phyloP scores from a whole-genome alignment of 2,329 filamentous ascomycete genomes.

The Rhynchosporium graminicola region DNA sequence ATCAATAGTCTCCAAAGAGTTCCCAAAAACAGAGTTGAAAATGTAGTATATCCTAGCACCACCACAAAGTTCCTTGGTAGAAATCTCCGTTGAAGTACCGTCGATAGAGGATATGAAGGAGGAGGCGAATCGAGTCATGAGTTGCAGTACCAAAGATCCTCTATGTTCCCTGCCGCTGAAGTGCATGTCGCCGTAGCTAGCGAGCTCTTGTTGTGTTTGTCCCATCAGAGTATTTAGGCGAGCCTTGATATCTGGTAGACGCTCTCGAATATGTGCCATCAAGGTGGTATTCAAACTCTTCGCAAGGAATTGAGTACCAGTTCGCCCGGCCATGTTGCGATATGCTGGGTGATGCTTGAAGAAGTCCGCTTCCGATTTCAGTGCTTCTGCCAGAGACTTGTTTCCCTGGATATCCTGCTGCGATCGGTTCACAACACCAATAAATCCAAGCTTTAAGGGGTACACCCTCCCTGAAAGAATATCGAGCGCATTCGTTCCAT shows the following conservation, averaged over 20 bases:
- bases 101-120: constrained; percentile 99
- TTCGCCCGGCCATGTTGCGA: constrained; percentile 89
- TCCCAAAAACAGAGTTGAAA: constrained; percentile 66
- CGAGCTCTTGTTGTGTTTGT: constrained; percentile 98
- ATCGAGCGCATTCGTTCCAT: constrained; percentile 95
- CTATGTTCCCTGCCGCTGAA: constrained; percentile 97
- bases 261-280: constrained; percentile 94
- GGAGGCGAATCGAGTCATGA: constrained; percentile 97
- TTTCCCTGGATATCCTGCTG: constrained; percentile 97
- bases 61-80: constrained; percentile 70
- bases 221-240: constrained; percentile 98
- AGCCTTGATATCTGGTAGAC: constrained; percentile 96
- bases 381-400: constrained; percentile 89
- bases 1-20: constrained; percentile 92
- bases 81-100: constrained; percentile 97
- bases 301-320: constrained; percentile 90
- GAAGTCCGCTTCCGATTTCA: constrained; percentile 89
- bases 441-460: constrained; percentile 94
- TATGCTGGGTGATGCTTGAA: constrained; percentile 98
- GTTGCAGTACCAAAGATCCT: constrained; percentile 89
- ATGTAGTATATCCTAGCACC: constrained; percentile 42
- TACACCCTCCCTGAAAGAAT: constrained; percentile 98
- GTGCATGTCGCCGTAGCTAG: constrained; percentile 96
- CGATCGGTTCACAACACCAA: constrained; percentile 95
- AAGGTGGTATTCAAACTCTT: constrained; percentile 94